Conservation (phyloP, 352 stramenopile genomes). For the Pythium pyrilobum region DNA sequence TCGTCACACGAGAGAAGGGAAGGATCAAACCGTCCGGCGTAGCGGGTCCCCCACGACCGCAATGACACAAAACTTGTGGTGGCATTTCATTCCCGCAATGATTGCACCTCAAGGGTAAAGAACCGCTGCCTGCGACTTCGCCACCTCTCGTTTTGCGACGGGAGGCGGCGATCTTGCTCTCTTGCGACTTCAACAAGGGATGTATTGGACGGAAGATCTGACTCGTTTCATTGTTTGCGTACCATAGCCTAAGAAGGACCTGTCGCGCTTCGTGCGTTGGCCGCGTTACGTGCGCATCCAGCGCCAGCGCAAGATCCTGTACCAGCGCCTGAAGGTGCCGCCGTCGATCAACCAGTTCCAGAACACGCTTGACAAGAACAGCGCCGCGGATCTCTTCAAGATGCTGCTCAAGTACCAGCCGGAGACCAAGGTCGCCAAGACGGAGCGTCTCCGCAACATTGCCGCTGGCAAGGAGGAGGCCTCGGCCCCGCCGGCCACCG, state of each 20-base stretch:
- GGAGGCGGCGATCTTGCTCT: neutral
- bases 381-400: constrained; percentile 97
- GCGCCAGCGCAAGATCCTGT: constrained; percentile 98
- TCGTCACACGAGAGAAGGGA: too few species aligned
- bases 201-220: neutral
- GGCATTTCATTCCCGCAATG: constrained; percentile 36
- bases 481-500: constrained; percentile 82
- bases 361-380: constrained; percentile 98
- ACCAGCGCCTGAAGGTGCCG: constrained; percentile 98
- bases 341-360: constrained; percentile 99
- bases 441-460: constrained; percentile 94
- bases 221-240: constrained; percentile 5
- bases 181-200: neutral
- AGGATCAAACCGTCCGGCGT: constrained; percentile 29
- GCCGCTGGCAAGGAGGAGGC: constrained; percentile 92
- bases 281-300: constrained; percentile 98
- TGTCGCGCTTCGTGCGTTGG: constrained; percentile 99
- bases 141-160: neutral
- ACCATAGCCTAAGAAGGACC: constrained; percentile 91
- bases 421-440: constrained; percentile 98
- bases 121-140: constrained; percentile 21
- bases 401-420: constrained; percentile 99
- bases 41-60: constrained; percentile 87
- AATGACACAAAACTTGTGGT: constrained; percentile 92
- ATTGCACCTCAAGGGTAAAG: constrained; percentile 77